These are phyloP conservation scores for Tricholoma hemisulphureum DNA, from an alignment of 768 basidiomycete species.

Conservation along the genomic window DNA sequence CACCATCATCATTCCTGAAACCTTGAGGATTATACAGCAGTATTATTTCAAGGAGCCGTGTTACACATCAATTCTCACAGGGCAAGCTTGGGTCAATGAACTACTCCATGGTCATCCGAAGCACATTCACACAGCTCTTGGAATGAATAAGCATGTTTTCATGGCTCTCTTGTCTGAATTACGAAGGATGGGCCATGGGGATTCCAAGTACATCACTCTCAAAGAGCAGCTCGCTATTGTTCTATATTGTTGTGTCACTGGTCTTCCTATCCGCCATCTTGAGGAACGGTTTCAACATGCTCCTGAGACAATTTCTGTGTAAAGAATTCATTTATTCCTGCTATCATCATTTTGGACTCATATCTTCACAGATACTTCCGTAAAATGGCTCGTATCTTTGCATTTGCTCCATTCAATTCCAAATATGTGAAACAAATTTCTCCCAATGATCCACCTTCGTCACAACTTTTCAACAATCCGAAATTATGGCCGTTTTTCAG, in stretches of 20 bases:
- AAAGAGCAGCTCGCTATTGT: constrained; percentile 30
- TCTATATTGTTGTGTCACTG: constrained; percentile 26
- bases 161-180: constrained; percentile 5
- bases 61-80: no score
- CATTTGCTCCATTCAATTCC: neutral
- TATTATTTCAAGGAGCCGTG: no score
- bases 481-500: no score
- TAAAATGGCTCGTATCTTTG: constrained; percentile 1
- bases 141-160: constrained; percentile 9
- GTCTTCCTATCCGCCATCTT: constrained; percentile 22
- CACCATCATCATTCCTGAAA: no score
- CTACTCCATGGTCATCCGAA: no score
- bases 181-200: constrained; percentile 13
- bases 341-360: neutral
- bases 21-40: no score
- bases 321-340: neutral
- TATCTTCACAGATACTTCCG: neutral
- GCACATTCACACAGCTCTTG: neutral
- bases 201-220: constrained; percentile 23
- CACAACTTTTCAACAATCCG: no score
- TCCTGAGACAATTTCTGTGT: constrained; percentile 12
- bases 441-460: neutral
- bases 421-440: neutral
- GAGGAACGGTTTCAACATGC: constrained; percentile 28
- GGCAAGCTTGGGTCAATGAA: no score